phyloP scores from a whole-genome alignment of 306 rosid species.

The Prunus persica region Prunus_persica_NCBIv2 NC_034013.1:6435001-6435500 shows the following conservation, averaged over 20 bases:
- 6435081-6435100: not conserved
- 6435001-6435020: constrained; percentile 75
- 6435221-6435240: constrained; percentile 79
- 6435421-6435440: constrained; percentile 51
- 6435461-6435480: constrained; percentile 43
- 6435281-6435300: not conserved
- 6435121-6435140: not conserved
- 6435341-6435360: constrained; percentile 41
- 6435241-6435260: constrained; percentile 50
- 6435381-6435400: constrained; percentile 82
- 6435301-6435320: not conserved
- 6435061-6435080: not conserved
- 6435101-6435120: no score
- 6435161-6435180: constrained; percentile 60
- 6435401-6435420: constrained; percentile 60
- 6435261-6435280: not conserved
- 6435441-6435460: constrained; percentile 62
- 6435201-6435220: constrained; percentile 72
- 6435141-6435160: constrained; percentile 27
- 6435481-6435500: constrained; percentile 54
- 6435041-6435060: constrained; percentile 50
- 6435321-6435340: not conserved
- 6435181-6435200: constrained; percentile 85
- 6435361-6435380: constrained; percentile 91
- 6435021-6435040: constrained; percentile 67